Percentiles rank a stretch among this genome's conserved stretches.
phyloP scores from a whole-genome alignment of 495 filamentous ascomycete species.

The Xylaria venustula region DNA sequence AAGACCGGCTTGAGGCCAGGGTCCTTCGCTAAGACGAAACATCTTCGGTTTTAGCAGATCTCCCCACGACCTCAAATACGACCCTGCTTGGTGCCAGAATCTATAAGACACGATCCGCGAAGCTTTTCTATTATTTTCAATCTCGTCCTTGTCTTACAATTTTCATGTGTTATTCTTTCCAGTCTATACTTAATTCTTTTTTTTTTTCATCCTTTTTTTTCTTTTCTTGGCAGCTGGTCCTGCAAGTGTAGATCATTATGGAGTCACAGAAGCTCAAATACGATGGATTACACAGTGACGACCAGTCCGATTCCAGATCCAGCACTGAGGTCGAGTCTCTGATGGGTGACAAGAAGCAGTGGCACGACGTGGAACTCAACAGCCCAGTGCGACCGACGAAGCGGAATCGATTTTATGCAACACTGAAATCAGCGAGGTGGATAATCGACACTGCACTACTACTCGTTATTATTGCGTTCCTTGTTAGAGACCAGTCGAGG shows the following conservation, averaged over 20 bases:
- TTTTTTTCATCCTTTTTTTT: constrained; percentile 1
- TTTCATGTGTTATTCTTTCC: neutral
- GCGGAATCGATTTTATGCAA: constrained; percentile 10
- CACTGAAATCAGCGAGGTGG: constrained; percentile 31
- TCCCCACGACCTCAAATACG: neutral
- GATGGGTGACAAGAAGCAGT: constrained; percentile 38
- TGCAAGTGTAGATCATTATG: constrained; percentile 29
- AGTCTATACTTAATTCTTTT: neutral
- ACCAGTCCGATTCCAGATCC: constrained; percentile 35
- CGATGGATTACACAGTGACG: constrained; percentile 26
- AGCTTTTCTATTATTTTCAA: neutral
- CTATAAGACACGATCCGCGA: neutral
- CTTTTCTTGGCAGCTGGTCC: constrained; percentile 3
- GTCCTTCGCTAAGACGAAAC: constrained; percentile 9
- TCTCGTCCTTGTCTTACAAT: neutral
- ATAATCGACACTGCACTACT: constrained; percentile 34
- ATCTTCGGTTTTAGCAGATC: constrained; percentile 1
- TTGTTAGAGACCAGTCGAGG: constrained; percentile 32
- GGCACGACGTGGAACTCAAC: constrained; percentile 30
- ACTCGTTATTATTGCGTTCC: constrained; percentile 32
- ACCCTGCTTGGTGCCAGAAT: neutral
- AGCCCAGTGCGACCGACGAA: constrained; percentile 17
- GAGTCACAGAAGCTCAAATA: constrained; percentile 35
- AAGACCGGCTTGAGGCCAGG: neutral
- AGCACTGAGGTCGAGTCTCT: constrained; percentile 43